Percentiles rank a stretch among this genome's conserved stretches.
Conservation (phyloP, 495 filamentous ascomycete species). For the Penicillium subrubescens region DNA sequence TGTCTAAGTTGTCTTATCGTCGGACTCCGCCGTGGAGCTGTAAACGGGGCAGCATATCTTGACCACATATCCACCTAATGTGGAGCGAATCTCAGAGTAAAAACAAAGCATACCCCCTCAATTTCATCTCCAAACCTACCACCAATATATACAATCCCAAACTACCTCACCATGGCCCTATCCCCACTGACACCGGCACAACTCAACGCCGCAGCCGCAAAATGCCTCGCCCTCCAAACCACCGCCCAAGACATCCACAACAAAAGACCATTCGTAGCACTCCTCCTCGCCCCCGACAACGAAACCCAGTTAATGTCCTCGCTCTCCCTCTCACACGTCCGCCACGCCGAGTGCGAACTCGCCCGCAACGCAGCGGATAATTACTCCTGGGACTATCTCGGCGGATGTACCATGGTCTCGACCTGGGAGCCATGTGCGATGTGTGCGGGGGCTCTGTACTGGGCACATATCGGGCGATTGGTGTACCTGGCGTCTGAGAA, state of each 20-base stretch:
- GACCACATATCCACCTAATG: not conserved
- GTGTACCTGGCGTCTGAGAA: slow-evolving; percentile 56
- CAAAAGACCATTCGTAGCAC: slow-evolving; percentile 53
- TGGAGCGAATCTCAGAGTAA: not conserved
- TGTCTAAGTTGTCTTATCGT: slow-evolving; percentile 14
- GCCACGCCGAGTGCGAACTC: slow-evolving; percentile 54
- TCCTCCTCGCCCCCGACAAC: slow-evolving; percentile 52
- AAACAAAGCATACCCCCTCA: not conserved
- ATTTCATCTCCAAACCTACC: not conserved
- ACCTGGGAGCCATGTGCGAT: slow-evolving; percentile 62
- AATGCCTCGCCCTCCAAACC: slow-evolving; percentile 43
- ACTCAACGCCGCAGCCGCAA: slow-evolving; percentile 37
- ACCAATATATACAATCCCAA: not conserved
- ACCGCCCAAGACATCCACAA: slow-evolving; percentile 40
- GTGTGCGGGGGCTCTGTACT: slow-evolving; percentile 52
- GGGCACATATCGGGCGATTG: slow-evolving; percentile 58
- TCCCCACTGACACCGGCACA: slow-evolving; percentile 25
- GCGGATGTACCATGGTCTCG: slow-evolving; percentile 51
- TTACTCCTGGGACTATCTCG: slow-evolving; percentile 51
- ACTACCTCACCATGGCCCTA: slow-evolving; percentile 1
- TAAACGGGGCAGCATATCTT: slow-evolving; percentile 3
- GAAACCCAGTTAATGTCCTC: slow-evolving; percentile 48
- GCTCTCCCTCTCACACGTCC: slow-evolving; percentile 56
- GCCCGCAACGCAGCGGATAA: slow-evolving; percentile 54
- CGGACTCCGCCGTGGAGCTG: slow-evolving; percentile 22